These are phyloP conservation scores for Entrophospora sp. DNA, from an alignment of 192 early-diverging fungal species.

Conservation along the genomic window DNA sequence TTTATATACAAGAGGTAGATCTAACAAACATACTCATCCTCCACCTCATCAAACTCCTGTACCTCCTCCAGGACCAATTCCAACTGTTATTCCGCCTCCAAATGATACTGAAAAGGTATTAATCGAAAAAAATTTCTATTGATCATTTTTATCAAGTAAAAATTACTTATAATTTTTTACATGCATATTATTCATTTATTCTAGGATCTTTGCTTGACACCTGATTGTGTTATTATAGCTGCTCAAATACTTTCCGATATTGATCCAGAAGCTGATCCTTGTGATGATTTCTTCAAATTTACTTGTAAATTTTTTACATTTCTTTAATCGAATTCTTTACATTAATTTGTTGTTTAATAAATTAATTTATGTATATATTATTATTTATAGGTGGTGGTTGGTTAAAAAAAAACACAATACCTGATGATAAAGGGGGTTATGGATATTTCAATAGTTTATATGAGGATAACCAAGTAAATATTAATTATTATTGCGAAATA, in stretches of 20 bases:
- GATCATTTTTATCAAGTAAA: background rate
- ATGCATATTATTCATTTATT: no score
- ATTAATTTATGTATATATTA: background rate
- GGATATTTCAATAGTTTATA: conserved; percentile 35
- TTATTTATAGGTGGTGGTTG: conserved; percentile 46
- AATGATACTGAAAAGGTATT: background rate
- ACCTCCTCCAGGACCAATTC: background rate
- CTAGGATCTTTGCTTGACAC: conserved; percentile 40
- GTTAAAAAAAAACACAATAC: conserved; percentile 41
- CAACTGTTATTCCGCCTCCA: background rate
- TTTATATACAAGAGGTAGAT: conserved; percentile 9
- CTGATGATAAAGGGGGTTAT: conserved; percentile 45
- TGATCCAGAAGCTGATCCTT: conserved; percentile 50
- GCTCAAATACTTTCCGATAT: conserved; percentile 43
- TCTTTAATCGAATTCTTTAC: background rate
- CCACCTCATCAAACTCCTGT: no score
- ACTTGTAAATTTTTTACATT: conserved; percentile 35
- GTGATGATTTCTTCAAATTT: conserved; percentile 59
- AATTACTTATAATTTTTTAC: background rate
- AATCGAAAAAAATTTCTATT: background rate
- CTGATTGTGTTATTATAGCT: conserved; percentile 46
- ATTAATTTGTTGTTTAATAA: no score
- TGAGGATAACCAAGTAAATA: conserved; percentile 38
- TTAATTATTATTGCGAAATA: no score
- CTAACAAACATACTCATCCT: background rate